These are phyloP conservation scores for Botrytis galanthina DNA, from an alignment of 2,329 filamentous ascomycete species.

Conservation along the genomic window DNA sequence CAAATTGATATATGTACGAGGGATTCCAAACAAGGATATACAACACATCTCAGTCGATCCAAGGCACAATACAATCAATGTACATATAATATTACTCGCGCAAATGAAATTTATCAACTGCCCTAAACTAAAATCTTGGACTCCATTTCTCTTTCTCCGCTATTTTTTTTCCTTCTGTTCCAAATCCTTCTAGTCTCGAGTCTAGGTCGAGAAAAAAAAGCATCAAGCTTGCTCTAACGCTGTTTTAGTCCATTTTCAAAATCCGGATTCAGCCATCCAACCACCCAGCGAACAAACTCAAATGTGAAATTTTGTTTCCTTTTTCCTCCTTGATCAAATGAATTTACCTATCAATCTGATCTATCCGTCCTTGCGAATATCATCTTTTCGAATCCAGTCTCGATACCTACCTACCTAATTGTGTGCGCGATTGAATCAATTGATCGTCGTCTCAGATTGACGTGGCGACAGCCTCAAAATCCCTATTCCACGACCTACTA, in stretches of 20 bases:
- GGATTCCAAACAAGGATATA: background rate
- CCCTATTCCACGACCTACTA: background rate
- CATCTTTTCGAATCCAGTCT: background rate
- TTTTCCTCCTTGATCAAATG: background rate
- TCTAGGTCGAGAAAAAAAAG: background rate
- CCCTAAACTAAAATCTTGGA: no score
- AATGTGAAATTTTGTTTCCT: background rate
- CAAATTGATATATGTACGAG: background rate
- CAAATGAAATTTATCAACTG: background rate
- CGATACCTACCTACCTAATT: background rate
- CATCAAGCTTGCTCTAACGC: conserved; percentile 8
- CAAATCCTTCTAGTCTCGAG: conserved; percentile 8
- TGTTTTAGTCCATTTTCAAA: conserved; percentile 1
- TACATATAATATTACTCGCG: background rate
- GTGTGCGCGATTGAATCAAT: background rate
- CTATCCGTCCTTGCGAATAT: background rate
- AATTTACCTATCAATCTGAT: background rate
- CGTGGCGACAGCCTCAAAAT: conserved; percentile 13
- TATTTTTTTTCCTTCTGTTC: background rate
- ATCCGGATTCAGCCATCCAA: conserved; percentile 13
- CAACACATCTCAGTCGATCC: background rate
- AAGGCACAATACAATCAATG: background rate
- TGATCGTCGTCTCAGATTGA: background rate
- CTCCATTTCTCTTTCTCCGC: background rate
- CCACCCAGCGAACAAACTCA: background rate